Base-by-base conservation (phyloP, 148 eudicot genomes). In the Fagopyrum esculentum region DNA sequence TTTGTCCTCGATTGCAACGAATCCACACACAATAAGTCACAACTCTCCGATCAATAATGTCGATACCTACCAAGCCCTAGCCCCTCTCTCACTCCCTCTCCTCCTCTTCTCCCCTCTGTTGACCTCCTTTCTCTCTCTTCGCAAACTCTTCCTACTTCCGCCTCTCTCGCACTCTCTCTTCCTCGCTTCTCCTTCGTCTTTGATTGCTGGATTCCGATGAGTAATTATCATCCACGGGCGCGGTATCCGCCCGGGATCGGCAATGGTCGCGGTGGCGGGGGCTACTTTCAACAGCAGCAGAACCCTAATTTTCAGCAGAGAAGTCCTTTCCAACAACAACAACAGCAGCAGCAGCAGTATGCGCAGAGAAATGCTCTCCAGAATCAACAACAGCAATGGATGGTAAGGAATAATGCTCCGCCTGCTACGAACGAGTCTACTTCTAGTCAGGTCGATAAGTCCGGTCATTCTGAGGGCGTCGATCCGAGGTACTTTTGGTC, bases 231-330 rank as follows among this genome's bases (percentile, higher is more conserved):
- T 73, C 63, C 63, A 9, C 85, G 86, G 9, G 81, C 81, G 0
- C 51, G 97, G 45, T 89, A 88, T 78, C 92, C 94, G 47, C 94
- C 97, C 19, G 97, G 95, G 71, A 88, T 91, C 59, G 92, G 87
- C 44, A 82, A 83, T 45, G 86, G 87, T 4, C 80, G 89, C 3
- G 87, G 85, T 74, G 81, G 89, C 59, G 59, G 88, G 11, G 83
- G 83, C 13, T 77, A 81, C 60, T 48, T 47, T 55, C 74, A 77
- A 45, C 81, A 77, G 69, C 74, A 77, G 52, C 80, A 77, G 56
- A 86, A 84, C 85, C 91, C 91, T 83, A 85, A 84, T 78, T 86
- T 68, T 57, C 89, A 87, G 3, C 81, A 44, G 16, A 56, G 89
- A 19, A 85, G 85, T 49, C 77, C 82, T 40, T 43, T 30, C 19